These are phyloP conservation scores for Metrosideros polymorpha DNA, from an alignment of 441 rosid genomes.

Conservation along the genomic window DNA sequence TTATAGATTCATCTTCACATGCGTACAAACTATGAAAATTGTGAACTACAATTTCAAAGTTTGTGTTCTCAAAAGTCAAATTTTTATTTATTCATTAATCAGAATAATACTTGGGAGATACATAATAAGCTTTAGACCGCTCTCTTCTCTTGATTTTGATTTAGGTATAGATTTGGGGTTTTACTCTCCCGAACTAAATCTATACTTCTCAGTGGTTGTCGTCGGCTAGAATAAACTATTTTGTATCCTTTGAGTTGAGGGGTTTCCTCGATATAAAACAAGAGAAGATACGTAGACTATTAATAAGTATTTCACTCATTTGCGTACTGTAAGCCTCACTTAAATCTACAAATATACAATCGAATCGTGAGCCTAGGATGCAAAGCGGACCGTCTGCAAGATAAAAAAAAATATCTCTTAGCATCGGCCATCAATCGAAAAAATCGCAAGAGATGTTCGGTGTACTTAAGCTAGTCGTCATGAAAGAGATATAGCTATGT, in stretches of 20 bases:
- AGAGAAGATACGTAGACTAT: not conserved
- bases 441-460: not conserved
- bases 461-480: not conserved
- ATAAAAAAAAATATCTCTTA: too few relatives aligned
- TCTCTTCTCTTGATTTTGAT: too few relatives aligned
- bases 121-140: too few relatives aligned
- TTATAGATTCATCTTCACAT: not conserved
- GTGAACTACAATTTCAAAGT: not conserved
- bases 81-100: too few relatives aligned
- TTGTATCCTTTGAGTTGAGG: not conserved
- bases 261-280: not conserved
- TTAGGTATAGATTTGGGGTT: too few relatives aligned
- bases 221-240: too few relatives aligned
- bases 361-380: not conserved
- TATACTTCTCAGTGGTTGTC: too few relatives aligned
- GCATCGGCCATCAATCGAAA: not conserved
- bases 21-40: not conserved
- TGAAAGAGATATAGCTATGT: not conserved
- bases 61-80: not conserved
- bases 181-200: too few relatives aligned
- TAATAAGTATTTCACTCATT: not conserved
- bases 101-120: too few relatives aligned
- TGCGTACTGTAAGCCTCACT: not conserved
- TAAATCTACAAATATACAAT: not conserved
- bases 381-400: fast-evolving